Evolutionary conservation across 139 green algal genomes (phyloP).

Genomic region (Picochlorum sp.): DNA sequence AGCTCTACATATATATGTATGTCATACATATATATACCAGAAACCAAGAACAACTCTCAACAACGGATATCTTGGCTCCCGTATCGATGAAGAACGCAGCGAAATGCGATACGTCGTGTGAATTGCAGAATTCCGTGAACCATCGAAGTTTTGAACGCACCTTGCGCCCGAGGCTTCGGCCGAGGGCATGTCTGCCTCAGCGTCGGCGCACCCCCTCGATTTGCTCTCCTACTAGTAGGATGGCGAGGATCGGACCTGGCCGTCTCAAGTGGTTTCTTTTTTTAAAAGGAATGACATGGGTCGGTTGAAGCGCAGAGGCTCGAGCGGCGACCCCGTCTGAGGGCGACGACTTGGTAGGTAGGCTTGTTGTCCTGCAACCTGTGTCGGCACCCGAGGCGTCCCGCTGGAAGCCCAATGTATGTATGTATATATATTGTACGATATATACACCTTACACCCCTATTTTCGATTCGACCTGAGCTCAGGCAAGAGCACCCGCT

Average conservation of each 20-base stretch:
- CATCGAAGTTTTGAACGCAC: conserved; percentile 92
- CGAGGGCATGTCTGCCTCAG: conserved; percentile 81
- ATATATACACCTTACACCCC: neutral
- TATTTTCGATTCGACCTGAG: conserved; percentile 65
- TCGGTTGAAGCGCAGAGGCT: conserved; percentile 34
- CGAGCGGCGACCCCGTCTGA: conserved; percentile 28
- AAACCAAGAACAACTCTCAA: conserved; percentile 75
- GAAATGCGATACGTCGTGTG: conserved; percentile 92
- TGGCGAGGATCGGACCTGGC: neutral
- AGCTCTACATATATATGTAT: too few relatives aligned
- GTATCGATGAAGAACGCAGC: conserved; percentile 91
- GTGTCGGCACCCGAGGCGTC: neutral
- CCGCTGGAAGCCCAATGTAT: neutral
- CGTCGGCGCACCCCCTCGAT: conserved; percentile 66
- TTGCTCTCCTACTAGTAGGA: neutral
- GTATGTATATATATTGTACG: neutral
- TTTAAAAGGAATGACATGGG: neutral
- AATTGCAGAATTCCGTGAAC: conserved; percentile 89
- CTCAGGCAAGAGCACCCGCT: conserved; percentile 81
- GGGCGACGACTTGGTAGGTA: conserved; percentile 41
- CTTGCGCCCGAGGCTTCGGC: conserved; percentile 74
- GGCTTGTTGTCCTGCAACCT: neutral
- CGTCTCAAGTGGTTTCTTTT: neutral
- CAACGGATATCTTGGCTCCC: conserved; percentile 60
- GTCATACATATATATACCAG: neutral